These are phyloP conservation scores for Penicillium paneum DNA, from an alignment of 2,329 filamentous ascomycete genomes.

Conservation along the genomic window DNA sequence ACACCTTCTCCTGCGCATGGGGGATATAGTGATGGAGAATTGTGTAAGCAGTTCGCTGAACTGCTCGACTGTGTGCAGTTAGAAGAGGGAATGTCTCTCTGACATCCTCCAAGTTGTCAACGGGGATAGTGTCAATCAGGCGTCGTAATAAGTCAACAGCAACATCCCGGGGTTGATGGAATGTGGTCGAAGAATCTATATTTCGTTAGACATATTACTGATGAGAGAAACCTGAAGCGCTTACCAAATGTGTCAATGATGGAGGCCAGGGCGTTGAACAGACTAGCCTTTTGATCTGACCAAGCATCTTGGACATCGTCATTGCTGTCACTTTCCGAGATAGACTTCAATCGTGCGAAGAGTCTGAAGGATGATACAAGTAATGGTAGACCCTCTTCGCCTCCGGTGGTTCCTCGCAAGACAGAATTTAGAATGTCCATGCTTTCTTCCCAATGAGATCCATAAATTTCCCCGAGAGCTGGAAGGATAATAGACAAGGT, in stretches of 20 bases:
- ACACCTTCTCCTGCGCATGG: conserved; percentile 72
- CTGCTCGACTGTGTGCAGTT: conserved; percentile 67
- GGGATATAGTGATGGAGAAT: conserved; percentile 80
- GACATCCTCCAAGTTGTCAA: conserved; percentile 60
- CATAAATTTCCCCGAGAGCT: conserved; percentile 76
- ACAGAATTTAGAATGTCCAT: conserved; percentile 58
- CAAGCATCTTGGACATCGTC: conserved; percentile 81
- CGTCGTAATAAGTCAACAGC: conserved; percentile 72
- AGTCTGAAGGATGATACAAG: conserved; percentile 72
- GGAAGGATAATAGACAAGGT: conserved; percentile 61
- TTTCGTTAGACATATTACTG: conserved; percentile 6
- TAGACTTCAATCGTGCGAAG: conserved; percentile 58
- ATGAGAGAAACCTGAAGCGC: conserved; percentile 7
- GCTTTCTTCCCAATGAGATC: conserved; percentile 74
- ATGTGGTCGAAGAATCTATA: conserved; percentile 49
- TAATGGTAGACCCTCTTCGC: conserved; percentile 57
- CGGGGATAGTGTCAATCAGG: conserved; percentile 62
- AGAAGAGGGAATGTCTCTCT: conserved; percentile 72
- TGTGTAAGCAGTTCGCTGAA: conserved; percentile 78
- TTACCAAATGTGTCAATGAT: conserved; percentile 42
- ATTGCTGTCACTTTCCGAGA: conserved; percentile 65
- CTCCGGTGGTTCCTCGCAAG: conserved; percentile 52
- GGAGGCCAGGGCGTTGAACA: conserved; percentile 56
- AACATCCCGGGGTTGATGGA: conserved; percentile 67
- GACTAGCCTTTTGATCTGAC: conserved; percentile 55